Conservation (phyloP, 768 basidiomycete species). For the Tylopilus vinaceipallidus region DNA sequence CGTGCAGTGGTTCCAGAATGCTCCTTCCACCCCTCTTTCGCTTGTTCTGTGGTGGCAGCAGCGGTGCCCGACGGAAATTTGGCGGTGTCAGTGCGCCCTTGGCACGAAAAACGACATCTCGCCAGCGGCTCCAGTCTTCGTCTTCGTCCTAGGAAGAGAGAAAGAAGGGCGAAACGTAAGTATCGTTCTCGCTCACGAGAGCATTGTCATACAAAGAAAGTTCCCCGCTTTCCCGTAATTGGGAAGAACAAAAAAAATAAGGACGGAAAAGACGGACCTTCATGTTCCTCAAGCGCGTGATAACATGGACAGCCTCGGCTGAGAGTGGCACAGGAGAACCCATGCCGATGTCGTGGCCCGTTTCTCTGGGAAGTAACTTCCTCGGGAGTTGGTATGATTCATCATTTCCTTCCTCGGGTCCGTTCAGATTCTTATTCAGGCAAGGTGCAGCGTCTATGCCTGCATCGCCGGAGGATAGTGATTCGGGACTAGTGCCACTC, state of each 20-base stretch:
- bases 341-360: conserved; percentile 85
- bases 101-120: conserved; percentile 79
- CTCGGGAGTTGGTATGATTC: conserved; percentile 30
- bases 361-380: conserved; percentile 73
- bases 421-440: neutral
- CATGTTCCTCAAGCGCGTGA: conserved; percentile 76
- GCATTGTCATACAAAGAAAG: neutral
- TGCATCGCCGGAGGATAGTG: conserved; percentile 20
- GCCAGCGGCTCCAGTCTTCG: conserved; percentile 88
- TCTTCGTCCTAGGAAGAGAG: conserved; percentile 60
- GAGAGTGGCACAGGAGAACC: conserved; percentile 82
- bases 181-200: neutral
- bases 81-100: conserved; percentile 55
- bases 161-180: conserved; percentile 6
- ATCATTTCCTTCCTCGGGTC: neutral
- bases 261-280: conserved; percentile 48
- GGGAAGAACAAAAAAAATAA: neutral
- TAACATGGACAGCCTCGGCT: conserved; percentile 72
- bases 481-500: conserved; percentile 47
- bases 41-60: conserved; percentile 59
- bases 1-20: conserved; percentile 10
- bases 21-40: conserved; percentile 53
- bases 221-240: neutral
- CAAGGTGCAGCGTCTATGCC: conserved; percentile 1
- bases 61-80: conserved; percentile 23